Evolutionary conservation across 2,329 filamentous ascomycete genomes (phyloP), one percentile per base, ranked within the genome.

Genomic region (Scedosporium aurantiacum): DNA sequence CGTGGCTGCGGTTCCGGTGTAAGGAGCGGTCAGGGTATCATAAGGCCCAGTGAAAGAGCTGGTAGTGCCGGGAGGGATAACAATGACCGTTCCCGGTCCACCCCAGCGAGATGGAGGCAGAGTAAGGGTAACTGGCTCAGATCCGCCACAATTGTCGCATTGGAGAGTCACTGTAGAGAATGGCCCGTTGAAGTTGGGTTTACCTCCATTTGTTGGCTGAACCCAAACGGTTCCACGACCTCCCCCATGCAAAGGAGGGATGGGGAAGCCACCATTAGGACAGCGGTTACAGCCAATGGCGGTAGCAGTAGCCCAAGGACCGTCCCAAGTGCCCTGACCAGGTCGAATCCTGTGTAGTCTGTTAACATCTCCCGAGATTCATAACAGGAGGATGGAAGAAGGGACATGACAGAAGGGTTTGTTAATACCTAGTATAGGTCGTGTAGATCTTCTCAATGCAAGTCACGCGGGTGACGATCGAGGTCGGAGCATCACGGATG

Each of bases 401-500:
- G 12, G 32, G 32, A 4, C 10, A 37, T 14, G 16, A 28, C 21
- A 55, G 27, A 7, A 25, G 21, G 55, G 10, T 57, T 1, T 43
- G 52, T 12, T 50, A 47, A 43, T 45, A 58, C 56, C 43, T 60
- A 28, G 60, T 55, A 8, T 37, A 52, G 3, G 47, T 63, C n/a
- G 37, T 45, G 4, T 52, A 52, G 25, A 56, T 55, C 2, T 55
- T 65, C 27, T 61, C 56, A 47, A 54, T 27, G 14, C 43, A 52
- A 14, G 62, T 65, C 10, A 65, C 56, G 12, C 62, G 50, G 14
- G 63, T 65, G 37, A 56, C 61, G 54, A 65, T 18, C 1, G 45
- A 54, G 18, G 47, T 52, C 14, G 63, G 63, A 40, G 63, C 63
- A 28, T 64, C 54, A 23, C 60, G 61, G 58, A 64, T 21, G 23